phyloP scores from a whole-genome alignment of 352 stramenopile species.

The Aphanomyces cochlioides region DNA sequence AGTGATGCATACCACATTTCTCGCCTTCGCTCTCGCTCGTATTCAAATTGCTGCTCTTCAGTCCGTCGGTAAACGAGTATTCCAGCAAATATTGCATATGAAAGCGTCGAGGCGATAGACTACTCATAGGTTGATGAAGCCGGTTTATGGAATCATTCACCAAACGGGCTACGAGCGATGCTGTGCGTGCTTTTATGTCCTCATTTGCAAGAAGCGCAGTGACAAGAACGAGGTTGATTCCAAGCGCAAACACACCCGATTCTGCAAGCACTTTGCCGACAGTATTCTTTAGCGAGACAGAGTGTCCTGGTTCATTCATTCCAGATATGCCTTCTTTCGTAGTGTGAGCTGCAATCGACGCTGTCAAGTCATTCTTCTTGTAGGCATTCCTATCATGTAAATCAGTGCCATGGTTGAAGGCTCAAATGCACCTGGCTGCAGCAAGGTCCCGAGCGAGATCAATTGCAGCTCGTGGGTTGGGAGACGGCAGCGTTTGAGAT shows the following conservation, averaged over 20 bases:
- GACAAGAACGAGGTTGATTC: slow-evolving; percentile 20
- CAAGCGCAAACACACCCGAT: slow-evolving; percentile 4
- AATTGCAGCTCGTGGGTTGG: slow-evolving; percentile 18
- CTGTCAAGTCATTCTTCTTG: slow-evolving; percentile 22
- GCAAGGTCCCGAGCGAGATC: slow-evolving; percentile 22
- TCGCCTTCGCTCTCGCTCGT: slow-evolving; percentile 26
- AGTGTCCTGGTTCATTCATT: slow-evolving; percentile 27
- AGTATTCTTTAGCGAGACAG: slow-evolving; percentile 25
- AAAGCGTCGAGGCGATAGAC: not conserved
- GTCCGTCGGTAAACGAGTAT: slow-evolving; percentile 21
- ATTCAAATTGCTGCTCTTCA: slow-evolving; percentile 27
- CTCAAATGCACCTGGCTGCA: slow-evolving; percentile 1
- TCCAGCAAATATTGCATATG: slow-evolving; percentile 19
- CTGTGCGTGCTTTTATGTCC: too few relatives aligned
- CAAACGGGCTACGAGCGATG: too few relatives aligned
- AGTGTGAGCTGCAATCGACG: slow-evolving; percentile 17
- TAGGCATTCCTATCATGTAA: slow-evolving; percentile 22
- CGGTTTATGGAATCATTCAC: too few relatives aligned
- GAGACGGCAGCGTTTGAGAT: not conserved
- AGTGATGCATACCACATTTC: slow-evolving; percentile 25
- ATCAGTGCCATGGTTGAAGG: not conserved
- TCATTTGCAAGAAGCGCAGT: too few relatives aligned
- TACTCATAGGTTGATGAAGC: not conserved
- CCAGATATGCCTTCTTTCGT: not conserved
- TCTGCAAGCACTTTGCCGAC: slow-evolving; percentile 9